Evolutionary conservation across 805 yeast genomes (phyloP).

Genomic region (Candida sithepensis): DNA sequence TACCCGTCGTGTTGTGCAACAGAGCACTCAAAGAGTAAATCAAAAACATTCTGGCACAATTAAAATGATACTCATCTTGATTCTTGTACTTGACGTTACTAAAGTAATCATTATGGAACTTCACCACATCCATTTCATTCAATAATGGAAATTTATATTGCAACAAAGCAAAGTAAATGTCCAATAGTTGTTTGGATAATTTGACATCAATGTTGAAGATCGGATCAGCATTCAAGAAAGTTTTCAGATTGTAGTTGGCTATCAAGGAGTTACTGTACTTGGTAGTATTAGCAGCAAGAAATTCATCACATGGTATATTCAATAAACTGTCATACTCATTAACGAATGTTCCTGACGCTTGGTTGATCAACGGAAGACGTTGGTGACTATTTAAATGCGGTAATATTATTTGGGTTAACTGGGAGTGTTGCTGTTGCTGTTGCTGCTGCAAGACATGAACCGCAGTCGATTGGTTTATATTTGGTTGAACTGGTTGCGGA

Average conservation of each 20-base stretch:
- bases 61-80: constrained; percentile 45
- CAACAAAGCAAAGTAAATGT: constrained; percentile 51
- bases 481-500: background rate
- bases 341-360: background rate
- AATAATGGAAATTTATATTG: constrained; percentile 57
- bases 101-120: constrained; percentile 48
- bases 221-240: constrained; percentile 46
- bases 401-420: constrained; percentile 2
- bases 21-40: constrained; percentile 50
- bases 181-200: constrained; percentile 46
- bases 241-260: constrained; percentile 44
- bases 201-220: constrained; percentile 49
- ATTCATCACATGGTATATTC: constrained; percentile 19
- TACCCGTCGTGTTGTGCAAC: constrained; percentile 52
- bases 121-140: constrained; percentile 47
- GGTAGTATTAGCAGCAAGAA: constrained; percentile 14
- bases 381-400: constrained; percentile 1
- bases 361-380: background rate
- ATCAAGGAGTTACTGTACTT: constrained; percentile 25
- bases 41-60: constrained; percentile 54
- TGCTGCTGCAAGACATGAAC: background rate
- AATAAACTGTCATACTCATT: constrained; percentile 19
- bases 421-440: background rate
- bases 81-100: no score
- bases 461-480: background rate